Percentiles rank a stretch among this genome's conserved stretches.
Evolutionary conservation across 2,329 filamentous ascomycete species (phyloP).

Genomic region (Fusarium graminum): DNA sequence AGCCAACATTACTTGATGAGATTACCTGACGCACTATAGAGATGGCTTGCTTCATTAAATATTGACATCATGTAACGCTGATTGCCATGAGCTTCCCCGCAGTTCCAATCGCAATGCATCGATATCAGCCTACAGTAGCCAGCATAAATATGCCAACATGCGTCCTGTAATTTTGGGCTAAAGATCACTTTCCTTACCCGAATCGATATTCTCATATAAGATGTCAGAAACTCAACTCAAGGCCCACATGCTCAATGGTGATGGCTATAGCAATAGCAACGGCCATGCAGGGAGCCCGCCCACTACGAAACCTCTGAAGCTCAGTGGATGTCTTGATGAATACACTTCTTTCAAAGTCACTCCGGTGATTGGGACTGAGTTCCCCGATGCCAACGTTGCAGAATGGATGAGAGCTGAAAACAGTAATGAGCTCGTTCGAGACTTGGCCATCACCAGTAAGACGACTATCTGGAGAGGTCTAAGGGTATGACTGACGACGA

Average conservation of each 20-base stretch:
- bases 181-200: background rate
- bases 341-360: background rate
- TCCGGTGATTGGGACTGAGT: conserved; percentile 8
- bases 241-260: background rate
- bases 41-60: too few species aligned
- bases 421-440: background rate
- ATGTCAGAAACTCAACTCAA: background rate
- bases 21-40: too few species aligned
- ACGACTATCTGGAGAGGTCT: too few species aligned
- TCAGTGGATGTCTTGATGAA: background rate
- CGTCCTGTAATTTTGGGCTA: too few species aligned
- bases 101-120: too few species aligned
- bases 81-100: too few species aligned
- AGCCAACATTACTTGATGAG: too few species aligned
- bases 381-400: background rate
- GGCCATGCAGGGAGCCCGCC: background rate
- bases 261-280: background rate
- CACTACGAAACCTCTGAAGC: background rate
- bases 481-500: background rate
- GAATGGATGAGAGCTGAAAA: conserved; percentile 4
- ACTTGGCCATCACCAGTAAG: background rate
- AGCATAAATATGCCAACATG: too few species aligned
- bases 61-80: too few species aligned
- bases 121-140: too few species aligned
- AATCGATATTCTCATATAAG: background rate